These are phyloP conservation scores for Flaveria sonorensis DNA, from an alignment of 129 eudicot species.

Conservation along the genomic window DNA sequence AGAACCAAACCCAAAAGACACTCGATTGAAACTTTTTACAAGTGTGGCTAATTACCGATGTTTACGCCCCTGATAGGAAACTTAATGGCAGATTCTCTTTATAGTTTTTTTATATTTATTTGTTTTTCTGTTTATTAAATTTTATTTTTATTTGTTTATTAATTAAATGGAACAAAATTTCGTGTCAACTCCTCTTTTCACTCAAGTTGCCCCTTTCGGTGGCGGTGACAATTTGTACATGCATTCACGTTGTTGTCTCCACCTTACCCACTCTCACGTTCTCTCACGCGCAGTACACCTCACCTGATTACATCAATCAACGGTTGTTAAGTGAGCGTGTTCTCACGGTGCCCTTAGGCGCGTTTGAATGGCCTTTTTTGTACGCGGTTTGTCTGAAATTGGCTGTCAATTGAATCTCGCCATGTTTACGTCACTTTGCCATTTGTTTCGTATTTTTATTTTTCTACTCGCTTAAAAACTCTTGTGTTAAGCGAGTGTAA, in stretches of 20 bases:
- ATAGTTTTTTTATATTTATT: no score
- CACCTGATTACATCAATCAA: background rate
- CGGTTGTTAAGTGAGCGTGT: background rate
- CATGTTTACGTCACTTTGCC: background rate
- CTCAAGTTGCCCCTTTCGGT: constrained; percentile 12
- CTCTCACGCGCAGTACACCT: background rate
- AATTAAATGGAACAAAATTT: no score
- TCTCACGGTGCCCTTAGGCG: background rate
- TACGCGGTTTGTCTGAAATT: constrained; percentile 27
- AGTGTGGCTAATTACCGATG: no score
- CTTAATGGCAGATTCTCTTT: no score
- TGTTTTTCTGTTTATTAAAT: no score
- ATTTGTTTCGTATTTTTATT: background rate
- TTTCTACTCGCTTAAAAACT: no score
- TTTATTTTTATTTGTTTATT: no score
- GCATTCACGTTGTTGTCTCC: background rate
- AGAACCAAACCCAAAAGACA: no score
- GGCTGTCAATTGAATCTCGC: constrained; percentile 24
- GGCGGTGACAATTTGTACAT: constrained; percentile 25
- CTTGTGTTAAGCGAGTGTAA: no score
- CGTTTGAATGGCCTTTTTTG: background rate
- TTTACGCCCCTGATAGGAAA: no score
- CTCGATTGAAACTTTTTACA: no score
- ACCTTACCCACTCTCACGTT: background rate
- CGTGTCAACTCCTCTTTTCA: background rate